Base-by-base conservation (phyloP, 257 asterid genomes). In the Solanum virginianum region DNA sequence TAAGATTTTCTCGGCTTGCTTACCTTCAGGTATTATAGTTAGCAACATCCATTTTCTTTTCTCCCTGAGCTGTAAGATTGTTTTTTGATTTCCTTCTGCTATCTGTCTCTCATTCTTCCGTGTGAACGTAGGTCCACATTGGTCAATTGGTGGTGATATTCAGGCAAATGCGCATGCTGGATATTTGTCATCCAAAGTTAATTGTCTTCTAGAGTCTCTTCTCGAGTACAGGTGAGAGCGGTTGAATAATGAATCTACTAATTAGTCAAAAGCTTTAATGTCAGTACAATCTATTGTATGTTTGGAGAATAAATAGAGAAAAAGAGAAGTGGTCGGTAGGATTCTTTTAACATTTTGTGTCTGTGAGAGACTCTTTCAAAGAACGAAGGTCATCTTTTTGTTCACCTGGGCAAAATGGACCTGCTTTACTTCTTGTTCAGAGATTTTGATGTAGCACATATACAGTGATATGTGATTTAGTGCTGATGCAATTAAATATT, bases 201-300 rank as follows among this genome's bases (percentile, higher is more conserved):
- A 57, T 47, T 90, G 94, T 83, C 98, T 95, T 81, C 39, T 92
- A 57, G 92, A 93, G 68, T 90, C 89, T 84, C 97, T 95, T 79
- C 94, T 92, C 20, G 95, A 90, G 60, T 95, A 94, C 94, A 95
- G 98, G 99, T 95, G 36, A 56, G 65, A n/a, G 65, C 20, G 43
- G 8, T 53, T 51, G 66, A 36, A 16, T 59, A 71, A 7, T 59
- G 14, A 68, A 26, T 68, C n/a, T n/a, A 53, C 26, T 63, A 43
- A 3, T 62, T 82, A 49, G 17, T 77, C 22, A 9, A 77, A 53
- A 77, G 82, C 29, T 9, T 77, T 29, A 53, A 77, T 51, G 26
- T 53, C 22, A 26, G 10, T 75, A 51, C 65, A 9, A 51, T 53
- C 82, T 51, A 26, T 51, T 24, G 82, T 10, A 32, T 3, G 60